These are phyloP conservation scores for Phialophora macrospora DNA, from an alignment of 2,329 filamentous ascomycete genomes.

Conservation along the genomic window DNA sequence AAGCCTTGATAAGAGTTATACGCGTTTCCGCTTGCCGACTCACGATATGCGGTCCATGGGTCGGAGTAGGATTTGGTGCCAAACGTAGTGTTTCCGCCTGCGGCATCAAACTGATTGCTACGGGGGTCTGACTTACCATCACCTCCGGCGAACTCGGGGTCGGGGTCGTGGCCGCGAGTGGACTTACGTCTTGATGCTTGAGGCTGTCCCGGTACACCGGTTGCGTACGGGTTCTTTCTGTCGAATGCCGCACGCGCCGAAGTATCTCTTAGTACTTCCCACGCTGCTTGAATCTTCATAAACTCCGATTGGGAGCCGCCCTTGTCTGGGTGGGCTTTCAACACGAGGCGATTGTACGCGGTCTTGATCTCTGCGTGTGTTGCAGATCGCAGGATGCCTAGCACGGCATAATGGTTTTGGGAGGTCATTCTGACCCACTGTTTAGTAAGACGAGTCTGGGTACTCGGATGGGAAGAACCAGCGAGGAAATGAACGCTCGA, in stretches of 20 bases:
- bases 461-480: not conserved
- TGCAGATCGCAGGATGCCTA: constrained; percentile 10
- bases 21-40: constrained; percentile 8
- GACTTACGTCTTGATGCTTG: not conserved
- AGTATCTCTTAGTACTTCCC: constrained; percentile 10
- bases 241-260: constrained; percentile 1
- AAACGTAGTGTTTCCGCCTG: not conserved
- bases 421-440: not conserved
- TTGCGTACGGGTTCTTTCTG: not conserved
- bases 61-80: not conserved
- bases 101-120: not conserved
- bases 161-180: not conserved
- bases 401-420: constrained; percentile 12
- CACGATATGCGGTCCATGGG: constrained; percentile 3
- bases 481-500: not conserved
- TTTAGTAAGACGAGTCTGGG: not conserved
- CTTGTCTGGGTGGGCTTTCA: constrained; percentile 27
- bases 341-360: constrained; percentile 20
- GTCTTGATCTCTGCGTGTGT: constrained; percentile 17
- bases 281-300: constrained; percentile 11
- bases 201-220: not conserved
- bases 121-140: not conserved
- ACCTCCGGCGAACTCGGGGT: not conserved
- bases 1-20: constrained; percentile 6
- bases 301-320: not conserved